Base-by-base conservation (phyloP, 345 rosid species). In the Rhodamnia argentea region DNA sequence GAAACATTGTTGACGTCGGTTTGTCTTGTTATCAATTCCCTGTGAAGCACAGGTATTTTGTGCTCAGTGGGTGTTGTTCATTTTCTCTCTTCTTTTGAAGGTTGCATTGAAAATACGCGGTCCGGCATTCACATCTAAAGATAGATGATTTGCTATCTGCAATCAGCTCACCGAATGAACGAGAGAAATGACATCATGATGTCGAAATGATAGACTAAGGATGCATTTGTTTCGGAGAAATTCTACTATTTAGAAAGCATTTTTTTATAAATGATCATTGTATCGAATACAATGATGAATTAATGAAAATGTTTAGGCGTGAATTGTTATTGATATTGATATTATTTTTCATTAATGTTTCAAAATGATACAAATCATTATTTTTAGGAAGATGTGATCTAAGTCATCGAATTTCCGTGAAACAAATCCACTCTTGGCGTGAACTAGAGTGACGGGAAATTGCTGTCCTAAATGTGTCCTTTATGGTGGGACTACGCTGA, bases 121-220 rank as follows among this genome's bases (percentile, higher is more conserved):
- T 91, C 75, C 90, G 99, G 82, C 95, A 93, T 87, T 92, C 95
- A 84, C 98, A 98, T 44, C 64, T 94, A 85, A 95, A 91, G 90
- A 87, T 95, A 57, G 96, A 95, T 85, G 98, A 97, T 91, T 91
- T 97, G 44, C 88, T 93, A 40, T 86, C 90, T n/a, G 90, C 95
- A 40, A 84, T 89, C 82, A 85, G 88, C 86, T 87, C 94, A 27
- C 85, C 91, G 15, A 91, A 89, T 83, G 90, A 90, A 86, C 90
- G 89, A 87, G 95, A 92, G 88, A 88, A 82, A 89, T 88, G 85
- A 83, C 85, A 90, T 88, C 40, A 51, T 78, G 98, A 97, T 60
- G 74, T 92, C 40, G 98, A 94, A 89, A 97, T 97, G 99, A 88
- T 64, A 51, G 93, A 91, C 86, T 94, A 91, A 95, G 22, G 37